phyloP scores from a whole-genome alignment of 176 grass and related monocot species.

The Guadua angustifolia region DNA sequence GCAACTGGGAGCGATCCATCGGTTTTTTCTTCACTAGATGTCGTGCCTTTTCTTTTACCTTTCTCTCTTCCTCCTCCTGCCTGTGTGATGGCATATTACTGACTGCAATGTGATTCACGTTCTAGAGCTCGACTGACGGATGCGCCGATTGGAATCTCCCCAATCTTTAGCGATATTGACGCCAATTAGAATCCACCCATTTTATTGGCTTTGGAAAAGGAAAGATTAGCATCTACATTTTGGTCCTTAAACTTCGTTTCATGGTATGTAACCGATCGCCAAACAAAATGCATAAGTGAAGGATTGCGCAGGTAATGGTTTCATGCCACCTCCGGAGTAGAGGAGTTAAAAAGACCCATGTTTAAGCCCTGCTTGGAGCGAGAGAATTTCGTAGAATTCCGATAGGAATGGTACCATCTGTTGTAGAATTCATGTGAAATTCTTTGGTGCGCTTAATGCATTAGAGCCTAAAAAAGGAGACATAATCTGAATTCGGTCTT shows the following conservation, averaged over 20 bases:
- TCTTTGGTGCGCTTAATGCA: too few relatives aligned
- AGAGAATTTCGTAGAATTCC: too few relatives aligned
- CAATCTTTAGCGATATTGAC: not conserved
- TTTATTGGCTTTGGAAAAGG: not conserved
- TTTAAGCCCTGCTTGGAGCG: too few relatives aligned
- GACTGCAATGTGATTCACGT: not conserved
- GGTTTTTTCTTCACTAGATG: not conserved
- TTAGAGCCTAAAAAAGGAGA: too few relatives aligned
- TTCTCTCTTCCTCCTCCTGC: not conserved
- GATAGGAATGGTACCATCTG: too few relatives aligned
- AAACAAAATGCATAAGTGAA: too few relatives aligned
- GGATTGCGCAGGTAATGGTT: too few relatives aligned
- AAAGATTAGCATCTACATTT: not conserved
- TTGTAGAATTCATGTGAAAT: too few relatives aligned
- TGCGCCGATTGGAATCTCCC: conserved; percentile 8
- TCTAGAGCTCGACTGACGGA: not conserved
- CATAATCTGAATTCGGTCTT: too few relatives aligned
- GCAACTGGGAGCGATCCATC: not conserved
- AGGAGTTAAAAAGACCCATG: too few relatives aligned
- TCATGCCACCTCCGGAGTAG: too few relatives aligned
- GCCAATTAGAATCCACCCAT: conserved; percentile 23
- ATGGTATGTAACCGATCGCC: not conserved
- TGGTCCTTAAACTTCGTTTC: not conserved
- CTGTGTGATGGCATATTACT: not conserved
- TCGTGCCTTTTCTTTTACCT: not conserved